These are phyloP conservation scores for Lactarius vividus DNA, from an alignment of 768 basidiomycete genomes.

Conservation along the genomic window DNA sequence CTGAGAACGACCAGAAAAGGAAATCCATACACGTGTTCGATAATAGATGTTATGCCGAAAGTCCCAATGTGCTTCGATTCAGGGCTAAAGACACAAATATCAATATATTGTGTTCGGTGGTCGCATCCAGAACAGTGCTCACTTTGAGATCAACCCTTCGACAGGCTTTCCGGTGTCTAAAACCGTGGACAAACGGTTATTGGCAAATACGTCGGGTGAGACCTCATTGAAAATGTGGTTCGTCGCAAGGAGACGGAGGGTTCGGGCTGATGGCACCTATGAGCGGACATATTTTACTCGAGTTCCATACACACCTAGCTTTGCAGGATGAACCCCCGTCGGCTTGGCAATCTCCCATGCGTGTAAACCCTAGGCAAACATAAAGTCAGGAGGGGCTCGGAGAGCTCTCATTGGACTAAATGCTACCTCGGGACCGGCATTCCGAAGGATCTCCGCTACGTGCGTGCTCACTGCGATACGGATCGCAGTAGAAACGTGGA, in stretches of 20 bases:
- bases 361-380: constrained; percentile 3
- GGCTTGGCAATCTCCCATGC: neutral
- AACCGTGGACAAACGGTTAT: neutral
- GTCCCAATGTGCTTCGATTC: constrained; percentile 8
- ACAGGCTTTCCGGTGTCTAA: neutral
- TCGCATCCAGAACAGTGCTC: neutral
- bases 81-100: neutral
- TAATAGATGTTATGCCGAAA: neutral
- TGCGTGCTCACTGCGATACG: neutral
- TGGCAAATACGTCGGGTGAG: neutral
- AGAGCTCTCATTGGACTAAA: too few species aligned
- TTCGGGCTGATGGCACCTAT: neutral
- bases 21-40: neutral
- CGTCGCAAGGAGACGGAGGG: neutral
- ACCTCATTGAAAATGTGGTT: neutral
- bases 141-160: constrained; percentile 24
- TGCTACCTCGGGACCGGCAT: constrained; percentile 15
- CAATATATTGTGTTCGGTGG: neutral
- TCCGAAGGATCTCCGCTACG: constrained; percentile 16
- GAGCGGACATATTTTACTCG: constrained; percentile 28
- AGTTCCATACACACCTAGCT: constrained; percentile 31
- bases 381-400: neutral
- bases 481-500: neutral
- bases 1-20: neutral
- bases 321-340: constrained; percentile 3